Conservation (phyloP, 371 early-diverging fungal species). For the Mucor saturninus region DNA sequence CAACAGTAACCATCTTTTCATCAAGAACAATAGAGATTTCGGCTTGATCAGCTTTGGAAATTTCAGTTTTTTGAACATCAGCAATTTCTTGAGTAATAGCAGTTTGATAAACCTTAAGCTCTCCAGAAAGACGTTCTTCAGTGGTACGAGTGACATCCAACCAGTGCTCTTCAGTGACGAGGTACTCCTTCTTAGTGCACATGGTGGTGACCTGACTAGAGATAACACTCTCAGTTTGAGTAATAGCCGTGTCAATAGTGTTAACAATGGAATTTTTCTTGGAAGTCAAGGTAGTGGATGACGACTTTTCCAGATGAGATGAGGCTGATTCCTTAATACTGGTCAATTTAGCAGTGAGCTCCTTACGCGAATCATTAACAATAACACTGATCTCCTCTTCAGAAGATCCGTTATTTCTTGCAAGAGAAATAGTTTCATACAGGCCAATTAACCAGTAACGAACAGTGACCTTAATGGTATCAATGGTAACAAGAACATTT, state of each 20-base stretch:
- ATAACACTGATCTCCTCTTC: slow-evolving; percentile 39
- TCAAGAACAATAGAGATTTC: slow-evolving; percentile 27
- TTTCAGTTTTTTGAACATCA: slow-evolving; percentile 22
- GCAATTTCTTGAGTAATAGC: slow-evolving; percentile 31
- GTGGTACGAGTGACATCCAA: slow-evolving; percentile 24
- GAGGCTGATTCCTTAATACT: slow-evolving; percentile 20
- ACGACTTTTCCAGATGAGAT: slow-evolving; percentile 20
- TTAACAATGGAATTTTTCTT: slow-evolving; percentile 26
- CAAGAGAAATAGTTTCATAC: slow-evolving; percentile 25
- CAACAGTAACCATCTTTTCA: slow-evolving; percentile 32
- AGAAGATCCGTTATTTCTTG: slow-evolving; percentile 36
- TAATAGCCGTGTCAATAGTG: slow-evolving; percentile 34
- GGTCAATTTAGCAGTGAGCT: slow-evolving; percentile 25
- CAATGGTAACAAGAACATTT: slow-evolving; percentile 31
- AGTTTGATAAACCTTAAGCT: slow-evolving; percentile 38
- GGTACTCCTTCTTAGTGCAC: slow-evolving; percentile 25
- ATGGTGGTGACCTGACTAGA: slow-evolving; percentile 25
- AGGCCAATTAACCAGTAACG: slow-evolving; percentile 39
- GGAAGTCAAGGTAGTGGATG: slow-evolving; percentile 15
- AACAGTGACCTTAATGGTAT: slow-evolving; percentile 39
- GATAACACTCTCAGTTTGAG: slow-evolving; percentile 30
- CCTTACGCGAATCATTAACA: slow-evolving; percentile 29
- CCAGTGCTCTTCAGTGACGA: slow-evolving; percentile 28
- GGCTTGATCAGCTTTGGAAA: slow-evolving; percentile 17
- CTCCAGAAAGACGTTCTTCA: slow-evolving; percentile 30